Percentiles rank a stretch among this genome's conserved stretches.
Conservation (phyloP, 176 grass and related monocot species). For the Hyparrhenia diplandra region DNA sequence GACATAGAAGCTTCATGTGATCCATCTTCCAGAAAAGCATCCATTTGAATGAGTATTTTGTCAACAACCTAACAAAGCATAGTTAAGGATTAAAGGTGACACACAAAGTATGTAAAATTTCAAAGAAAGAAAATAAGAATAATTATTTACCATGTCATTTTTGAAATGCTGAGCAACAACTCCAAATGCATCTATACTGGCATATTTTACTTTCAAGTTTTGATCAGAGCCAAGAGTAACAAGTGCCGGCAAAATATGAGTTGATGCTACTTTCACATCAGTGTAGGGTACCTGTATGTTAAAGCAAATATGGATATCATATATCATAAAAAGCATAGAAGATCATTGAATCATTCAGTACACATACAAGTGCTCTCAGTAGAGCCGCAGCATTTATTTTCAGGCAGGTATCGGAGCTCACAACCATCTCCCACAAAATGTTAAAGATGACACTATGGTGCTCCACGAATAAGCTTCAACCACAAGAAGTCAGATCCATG, state of each 20-base stretch:
- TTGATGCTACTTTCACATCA: constrained; percentile 75
- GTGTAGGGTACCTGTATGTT: constrained; percentile 71
- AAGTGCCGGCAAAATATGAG: constrained; percentile 91
- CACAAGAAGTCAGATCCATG: constrained; percentile 28
- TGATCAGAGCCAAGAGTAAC: constrained; percentile 87
- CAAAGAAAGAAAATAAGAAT: constrained; percentile 15
- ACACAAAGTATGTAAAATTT: constrained; percentile 8
- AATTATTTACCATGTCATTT: constrained; percentile 76
- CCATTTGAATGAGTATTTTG: constrained; percentile 97
- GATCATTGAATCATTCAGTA: constrained; percentile 19
- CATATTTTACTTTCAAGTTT: constrained; percentile 92
- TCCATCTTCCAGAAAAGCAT: constrained; percentile 98
- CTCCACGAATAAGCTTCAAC: constrained; percentile 78
- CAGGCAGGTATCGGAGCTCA: constrained; percentile 66
- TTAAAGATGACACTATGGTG: constrained; percentile 82
- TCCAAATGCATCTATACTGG: constrained; percentile 95
- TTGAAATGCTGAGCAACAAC: constrained; percentile 96
- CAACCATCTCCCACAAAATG: constrained; percentile 98
- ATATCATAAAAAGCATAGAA: constrained; percentile 14
- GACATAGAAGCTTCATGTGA: constrained; percentile 88
- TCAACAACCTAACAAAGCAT: constrained; percentile 68
- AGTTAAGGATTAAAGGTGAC: constrained; percentile 1
- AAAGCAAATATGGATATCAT: constrained; percentile 30
- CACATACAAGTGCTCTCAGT: constrained; percentile 88
- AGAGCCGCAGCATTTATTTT: constrained; percentile 80